Conservation (phyloP, 208 protist species). For the Crithidia brevicula region DNA sequence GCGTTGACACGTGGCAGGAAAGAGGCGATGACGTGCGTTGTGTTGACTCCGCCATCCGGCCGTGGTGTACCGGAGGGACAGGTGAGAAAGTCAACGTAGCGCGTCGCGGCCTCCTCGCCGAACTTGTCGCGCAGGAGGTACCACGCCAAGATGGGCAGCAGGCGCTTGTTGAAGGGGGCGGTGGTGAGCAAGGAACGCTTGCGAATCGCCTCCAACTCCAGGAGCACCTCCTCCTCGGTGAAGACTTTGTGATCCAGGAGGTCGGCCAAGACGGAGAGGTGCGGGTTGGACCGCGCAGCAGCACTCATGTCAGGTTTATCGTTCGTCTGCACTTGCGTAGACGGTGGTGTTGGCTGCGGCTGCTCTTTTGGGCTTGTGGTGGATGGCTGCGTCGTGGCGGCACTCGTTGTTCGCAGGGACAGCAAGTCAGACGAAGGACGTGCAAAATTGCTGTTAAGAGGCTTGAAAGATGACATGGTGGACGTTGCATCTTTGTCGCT, state of each 20-base stretch:
- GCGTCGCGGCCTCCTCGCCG: constrained; percentile 28
- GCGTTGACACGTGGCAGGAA: constrained; percentile 49
- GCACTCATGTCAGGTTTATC: constrained; percentile 13
- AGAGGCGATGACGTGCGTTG: constrained; percentile 9
- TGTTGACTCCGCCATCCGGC: constrained; percentile 3
- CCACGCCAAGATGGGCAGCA: constrained; percentile 50
- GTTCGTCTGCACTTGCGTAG: not conserved
- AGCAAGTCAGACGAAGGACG: constrained; percentile 3
- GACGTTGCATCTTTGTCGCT: not conserved
- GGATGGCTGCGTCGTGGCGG: not conserved
- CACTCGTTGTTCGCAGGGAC: constrained; percentile 3
- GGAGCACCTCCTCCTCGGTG: constrained; percentile 48
- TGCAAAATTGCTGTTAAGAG: not conserved
- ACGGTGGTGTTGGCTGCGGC: not conserved
- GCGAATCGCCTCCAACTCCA: constrained; percentile 57
- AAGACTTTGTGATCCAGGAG: constrained; percentile 45
- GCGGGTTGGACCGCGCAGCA: constrained; percentile 32
- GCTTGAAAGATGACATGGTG: constrained; percentile 3
- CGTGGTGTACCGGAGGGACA: constrained; percentile 1
- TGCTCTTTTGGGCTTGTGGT: not conserved
- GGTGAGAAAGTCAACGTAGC: constrained; percentile 32
- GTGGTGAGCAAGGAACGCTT: constrained; percentile 46
- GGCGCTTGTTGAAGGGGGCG: constrained; percentile 46
- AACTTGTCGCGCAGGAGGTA: constrained; percentile 50
- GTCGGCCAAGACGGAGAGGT: constrained; percentile 46